These are phyloP conservation scores for Cadophora luteo-olivacea DNA, from an alignment of 2,329 filamentous ascomycete species.

Conservation along the genomic window DNA sequence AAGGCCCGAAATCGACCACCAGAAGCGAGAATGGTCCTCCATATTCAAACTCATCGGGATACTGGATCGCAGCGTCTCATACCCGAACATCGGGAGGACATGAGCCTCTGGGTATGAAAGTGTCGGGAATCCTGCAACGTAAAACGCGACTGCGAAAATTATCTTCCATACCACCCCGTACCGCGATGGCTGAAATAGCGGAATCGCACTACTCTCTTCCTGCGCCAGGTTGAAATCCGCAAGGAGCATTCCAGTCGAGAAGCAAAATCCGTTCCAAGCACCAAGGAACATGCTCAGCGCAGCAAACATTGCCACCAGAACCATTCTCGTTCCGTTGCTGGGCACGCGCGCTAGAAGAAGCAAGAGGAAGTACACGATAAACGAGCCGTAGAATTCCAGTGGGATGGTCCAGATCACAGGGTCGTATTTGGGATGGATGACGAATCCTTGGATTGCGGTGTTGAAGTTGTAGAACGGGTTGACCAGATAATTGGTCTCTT, in stretches of 20 bases:
- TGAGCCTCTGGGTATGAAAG: conserved; percentile 25
- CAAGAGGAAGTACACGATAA: conserved; percentile 40
- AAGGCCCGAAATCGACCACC: conserved; percentile 38
- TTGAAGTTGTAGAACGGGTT: conserved; percentile 35
- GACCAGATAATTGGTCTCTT: conserved; percentile 33
- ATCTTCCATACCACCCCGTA: conserved; percentile 21
- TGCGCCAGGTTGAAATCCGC: conserved; percentile 37
- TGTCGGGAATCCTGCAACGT: conserved; percentile 37
- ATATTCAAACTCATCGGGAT: conserved; percentile 32
- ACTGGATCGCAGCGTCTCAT: conserved; percentile 30
- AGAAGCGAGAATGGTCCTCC: conserved; percentile 36
- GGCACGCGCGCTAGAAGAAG: conserved; percentile 28
- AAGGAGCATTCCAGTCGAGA: conserved; percentile 36
- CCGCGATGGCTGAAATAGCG: conserved; percentile 14
- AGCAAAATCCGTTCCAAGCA: conserved; percentile 40
- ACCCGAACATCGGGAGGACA: conserved; percentile 36
- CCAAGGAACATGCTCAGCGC: conserved; percentile 27
- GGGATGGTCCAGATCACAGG: conserved; percentile 57
- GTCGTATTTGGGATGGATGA: conserved; percentile 46
- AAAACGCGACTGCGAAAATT: conserved; percentile 33
- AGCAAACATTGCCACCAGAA: conserved; percentile 27
- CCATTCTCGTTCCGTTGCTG: conserved; percentile 31
- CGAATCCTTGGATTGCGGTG: conserved; percentile 30
- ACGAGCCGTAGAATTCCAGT: conserved; percentile 54
- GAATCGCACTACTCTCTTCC: conserved; percentile 21